Base-by-base conservation (phyloP, 208 protist species). In the Trypanosoma caninum region DNA sequence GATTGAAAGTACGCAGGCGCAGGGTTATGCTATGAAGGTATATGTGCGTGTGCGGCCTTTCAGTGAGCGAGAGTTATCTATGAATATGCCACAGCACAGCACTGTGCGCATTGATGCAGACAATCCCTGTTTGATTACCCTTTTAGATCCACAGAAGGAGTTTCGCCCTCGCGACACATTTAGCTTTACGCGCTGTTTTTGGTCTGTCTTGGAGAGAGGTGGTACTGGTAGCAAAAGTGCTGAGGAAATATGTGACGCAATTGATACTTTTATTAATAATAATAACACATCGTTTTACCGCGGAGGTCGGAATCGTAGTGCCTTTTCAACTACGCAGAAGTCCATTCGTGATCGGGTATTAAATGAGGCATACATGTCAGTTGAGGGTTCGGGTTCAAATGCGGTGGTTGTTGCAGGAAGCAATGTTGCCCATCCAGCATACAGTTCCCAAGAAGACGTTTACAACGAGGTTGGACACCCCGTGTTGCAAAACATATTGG, bases 31-130 rank as follows among this genome's bases (percentile, higher is more conserved):
- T 10, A 89, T 92, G 84, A 83, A 86, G 69, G 88, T 94, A 35
- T 94, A 87, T 69, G 63, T 94, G 7, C 88, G 88, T 48, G 88
- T 94, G 4, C 73, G 88, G 16, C 88, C 88, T 37, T 94, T 89
- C 66, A 91, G 71, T 65, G 70, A 92, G 72, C 84, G 88, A 2
- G 88, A 94, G 60, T 74, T 85, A 7, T 59, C 72, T 10, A 58
- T 81, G 28, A 59, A 51, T 27, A 40, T 56, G 34, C 58, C 69
- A 11, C 27, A 56, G 22, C 82, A 88, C 54, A 87, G 80, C 62
- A 90, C 83, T 16, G 64, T 93, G 9, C 76, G 72, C 56, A 85
- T 93, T 63, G 81, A 90, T 60, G 45, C 69, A 2, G 70, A 89
- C n/a, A 89, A 93, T 56, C 81, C 82, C 2, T 65, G 73, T 18